phyloP scores from a whole-genome alignment of 352 stramenopile genomes.

The Globisporangium paroecandrum region DNA sequence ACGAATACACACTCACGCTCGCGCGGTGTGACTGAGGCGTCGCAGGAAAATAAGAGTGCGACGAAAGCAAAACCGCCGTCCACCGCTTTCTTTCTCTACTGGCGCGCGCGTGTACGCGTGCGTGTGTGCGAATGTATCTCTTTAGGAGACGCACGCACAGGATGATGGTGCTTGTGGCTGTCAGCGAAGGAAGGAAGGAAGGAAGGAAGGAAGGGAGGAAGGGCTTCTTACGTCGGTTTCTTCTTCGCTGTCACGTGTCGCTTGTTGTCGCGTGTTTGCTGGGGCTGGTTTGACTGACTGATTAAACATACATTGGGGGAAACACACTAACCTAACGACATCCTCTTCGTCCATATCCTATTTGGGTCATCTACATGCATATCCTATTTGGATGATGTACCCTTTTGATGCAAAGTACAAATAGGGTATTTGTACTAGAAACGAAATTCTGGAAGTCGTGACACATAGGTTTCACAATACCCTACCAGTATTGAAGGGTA shows the following conservation, averaged over 20 bases:
- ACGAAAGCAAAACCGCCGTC: not conserved
- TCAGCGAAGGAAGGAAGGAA: not conserved
- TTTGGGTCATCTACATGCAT: too few species aligned
- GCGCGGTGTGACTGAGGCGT: not conserved
- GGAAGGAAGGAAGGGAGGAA: not conserved
- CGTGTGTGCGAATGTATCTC: not conserved
- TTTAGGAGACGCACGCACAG: not conserved
- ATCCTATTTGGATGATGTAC: too few species aligned
- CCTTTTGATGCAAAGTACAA: too few species aligned
- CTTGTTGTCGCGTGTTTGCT: not conserved
- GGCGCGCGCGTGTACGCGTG: not conserved
- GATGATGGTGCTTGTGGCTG: not conserved
- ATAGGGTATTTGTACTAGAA: too few species aligned
- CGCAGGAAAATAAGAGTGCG: not conserved
- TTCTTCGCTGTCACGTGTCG: not conserved
- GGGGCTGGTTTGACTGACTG: too few species aligned
- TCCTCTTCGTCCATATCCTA: too few species aligned
- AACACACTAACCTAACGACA: too few species aligned
- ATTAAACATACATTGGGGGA: too few species aligned
- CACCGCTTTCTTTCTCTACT: not conserved
- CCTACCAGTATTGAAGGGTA: too few species aligned
- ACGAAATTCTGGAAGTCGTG: too few species aligned
- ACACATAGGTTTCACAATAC: too few species aligned
- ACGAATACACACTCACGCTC: not conserved
- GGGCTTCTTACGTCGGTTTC: constrained; percentile 9